Evolutionary conservation across 179 eudicot genomes (phyloP).

Genomic region (Patellifolia procumbens): DNA sequence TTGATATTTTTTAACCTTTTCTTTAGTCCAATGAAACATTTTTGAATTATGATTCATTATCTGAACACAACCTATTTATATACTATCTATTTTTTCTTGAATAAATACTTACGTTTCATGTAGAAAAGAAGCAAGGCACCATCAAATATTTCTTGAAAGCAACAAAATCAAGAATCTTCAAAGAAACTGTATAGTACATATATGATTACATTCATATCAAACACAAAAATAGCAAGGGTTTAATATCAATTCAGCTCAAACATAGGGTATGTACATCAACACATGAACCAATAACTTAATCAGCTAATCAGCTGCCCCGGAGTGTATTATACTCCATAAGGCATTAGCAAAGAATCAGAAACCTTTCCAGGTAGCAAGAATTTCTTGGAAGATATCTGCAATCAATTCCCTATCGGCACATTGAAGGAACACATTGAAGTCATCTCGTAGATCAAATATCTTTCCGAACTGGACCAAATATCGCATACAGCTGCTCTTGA

Average conservation of each 20-base stretch:
- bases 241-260: background rate
- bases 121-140: background rate
- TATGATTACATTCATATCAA: background rate
- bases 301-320: background rate
- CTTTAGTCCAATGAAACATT: background rate
- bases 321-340: background rate
- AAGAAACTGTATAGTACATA: background rate
- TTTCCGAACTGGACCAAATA: conserved; percentile 86
- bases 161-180: conserved; percentile 4
- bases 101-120: no score
- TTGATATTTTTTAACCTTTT: background rate
- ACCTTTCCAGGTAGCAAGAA: conserved; percentile 87
- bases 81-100: no score
- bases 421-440: conserved; percentile 62
- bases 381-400: conserved; percentile 66
- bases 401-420: conserved; percentile 76
- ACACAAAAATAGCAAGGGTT: background rate
- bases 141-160: background rate
- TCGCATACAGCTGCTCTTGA: conserved; percentile 63
- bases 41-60: no score
- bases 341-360: conserved; percentile 44
- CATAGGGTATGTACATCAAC: conserved; percentile 23
- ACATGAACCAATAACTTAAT: conserved; percentile 19
- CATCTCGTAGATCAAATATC: conserved; percentile 74
- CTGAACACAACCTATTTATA: background rate